Evolutionary conservation across 2,329 filamentous ascomycete species (phyloP), one percentile per base, ranked within the genome.

Genomic region (Trichoderma endophyticum): DNA sequence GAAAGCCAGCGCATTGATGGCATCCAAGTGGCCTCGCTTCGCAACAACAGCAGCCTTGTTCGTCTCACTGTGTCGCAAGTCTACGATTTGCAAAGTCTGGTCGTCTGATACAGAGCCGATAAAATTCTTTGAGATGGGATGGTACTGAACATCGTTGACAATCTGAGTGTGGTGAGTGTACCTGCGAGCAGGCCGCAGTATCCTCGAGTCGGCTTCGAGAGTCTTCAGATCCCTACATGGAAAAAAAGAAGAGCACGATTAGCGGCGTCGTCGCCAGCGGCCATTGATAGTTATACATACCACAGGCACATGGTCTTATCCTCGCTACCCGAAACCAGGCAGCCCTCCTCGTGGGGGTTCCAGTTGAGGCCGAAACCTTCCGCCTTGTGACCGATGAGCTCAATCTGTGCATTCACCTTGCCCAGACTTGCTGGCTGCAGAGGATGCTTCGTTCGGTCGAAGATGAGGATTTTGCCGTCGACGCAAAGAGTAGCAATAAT

Each of bases 91-190:
- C 73, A 98, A 89, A 8, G 94, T 98, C 76, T 96, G 87, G 80
- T 99, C 96, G 80, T 99, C 96, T 4, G 96, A 98, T 4, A 97
- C 96, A 18, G 93, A 95, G 74, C 95, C 97, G 73, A 99, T 93
- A 74, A 97, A 91, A 76, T 91, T 90, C 77, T 90, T 91, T 74
- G 95, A 93, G 57, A 94, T 88, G 9, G 95, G 95, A 77, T 98
- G 95, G 79, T 97, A 94, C 82, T 98, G 94, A 36, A 99, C 95
- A 78, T 99, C 96, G 81, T 99, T 99, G 79, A 99, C 96, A 69
- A 96, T 93, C 30, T 95, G 91, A 24, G 88, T 91, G 81, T 99
- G 97, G 75, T 98, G 93, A 1, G 90, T 95, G 82, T 96, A 98
- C 51, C 89, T 92, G 62, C 91, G 89, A 6, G 87, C 85, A 14